These are phyloP conservation scores for Suillus subalutaceus DNA, from an alignment of 768 basidiomycete species.

Conservation along the genomic window DNA sequence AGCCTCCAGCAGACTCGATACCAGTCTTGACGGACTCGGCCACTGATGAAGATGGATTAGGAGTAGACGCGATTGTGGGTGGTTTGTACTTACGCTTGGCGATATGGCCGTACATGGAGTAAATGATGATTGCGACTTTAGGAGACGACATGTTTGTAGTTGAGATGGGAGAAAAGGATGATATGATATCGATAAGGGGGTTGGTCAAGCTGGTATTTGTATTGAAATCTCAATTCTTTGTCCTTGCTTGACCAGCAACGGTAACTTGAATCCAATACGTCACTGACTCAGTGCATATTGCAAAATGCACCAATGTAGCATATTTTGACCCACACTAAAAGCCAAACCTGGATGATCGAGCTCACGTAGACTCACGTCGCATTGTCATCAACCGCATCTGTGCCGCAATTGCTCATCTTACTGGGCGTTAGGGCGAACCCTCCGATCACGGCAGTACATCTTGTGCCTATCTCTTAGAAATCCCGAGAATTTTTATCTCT, in stretches of 20 bases:
- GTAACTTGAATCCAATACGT: not conserved
- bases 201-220: slow-evolving; percentile 16
- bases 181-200: not conserved
- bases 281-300: slow-evolving; percentile 9
- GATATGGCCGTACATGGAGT: slow-evolving; percentile 77
- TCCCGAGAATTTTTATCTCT: slow-evolving; percentile 13
- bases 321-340: not conserved
- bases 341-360: slow-evolving; percentile 13
- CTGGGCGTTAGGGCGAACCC: not conserved
- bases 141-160: slow-evolving; percentile 47
- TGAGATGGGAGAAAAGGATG: slow-evolving; percentile 5
- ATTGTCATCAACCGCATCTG: not conserved
- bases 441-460: too few species aligned
- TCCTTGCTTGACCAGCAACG: not conserved
- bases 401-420: not conserved
- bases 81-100: slow-evolving; percentile 51
- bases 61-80: slow-evolving; percentile 4
- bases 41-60: slow-evolving; percentile 43
- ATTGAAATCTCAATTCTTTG: not conserved
- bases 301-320: slow-evolving; percentile 5
- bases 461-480: slow-evolving; percentile 12
- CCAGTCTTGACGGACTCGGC: slow-evolving; percentile 56
- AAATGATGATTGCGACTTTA: slow-evolving; percentile 71
- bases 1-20: slow-evolving; percentile 50
- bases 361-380: not conserved